Evolutionary conservation across 2,329 filamentous ascomycete species (phyloP).

Genomic region (Cladophialophora immunda): DNA sequence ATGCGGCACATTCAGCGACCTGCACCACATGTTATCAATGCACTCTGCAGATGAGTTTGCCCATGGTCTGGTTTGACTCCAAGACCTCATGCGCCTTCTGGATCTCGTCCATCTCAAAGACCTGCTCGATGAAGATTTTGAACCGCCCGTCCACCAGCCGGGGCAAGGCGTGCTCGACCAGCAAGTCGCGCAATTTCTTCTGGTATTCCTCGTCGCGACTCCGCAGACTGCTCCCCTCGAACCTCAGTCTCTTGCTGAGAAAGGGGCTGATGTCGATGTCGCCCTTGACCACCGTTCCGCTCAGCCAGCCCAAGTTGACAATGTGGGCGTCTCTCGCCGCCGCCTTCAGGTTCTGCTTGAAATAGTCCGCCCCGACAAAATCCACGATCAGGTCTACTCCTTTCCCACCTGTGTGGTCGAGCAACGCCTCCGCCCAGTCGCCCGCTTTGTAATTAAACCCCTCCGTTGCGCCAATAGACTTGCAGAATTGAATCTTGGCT

Average conservation of each 20-base stretch:
- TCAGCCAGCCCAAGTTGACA: slow-evolving; percentile 77
- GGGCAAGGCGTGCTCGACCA: slow-evolving; percentile 78
- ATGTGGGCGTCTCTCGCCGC: slow-evolving; percentile 79
- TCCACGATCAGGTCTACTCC: slow-evolving; percentile 89
- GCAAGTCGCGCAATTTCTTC: slow-evolving; percentile 72
- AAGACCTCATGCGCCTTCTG: slow-evolving; percentile 75
- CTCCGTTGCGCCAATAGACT: slow-evolving; percentile 76
- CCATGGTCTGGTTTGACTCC: slow-evolving; percentile 75
- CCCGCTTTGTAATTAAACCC: slow-evolving; percentile 84
- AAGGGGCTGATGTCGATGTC: slow-evolving; percentile 74
- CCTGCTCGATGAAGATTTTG: slow-evolving; percentile 80
- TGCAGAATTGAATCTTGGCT: slow-evolving; percentile 81
- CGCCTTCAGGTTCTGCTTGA: slow-evolving; percentile 78
- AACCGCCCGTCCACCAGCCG: slow-evolving; percentile 77
- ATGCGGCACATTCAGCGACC: slow-evolving; percentile 56
- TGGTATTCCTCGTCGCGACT: slow-evolving; percentile 84
- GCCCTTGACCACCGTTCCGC: slow-evolving; percentile 69
- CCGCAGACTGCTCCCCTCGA: slow-evolving; percentile 84
- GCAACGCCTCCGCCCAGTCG: slow-evolving; percentile 77
- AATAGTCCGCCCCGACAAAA: slow-evolving; percentile 82
- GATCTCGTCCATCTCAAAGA: slow-evolving; percentile 80
- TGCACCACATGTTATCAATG: slow-evolving; percentile 28
- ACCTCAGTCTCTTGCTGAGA: slow-evolving; percentile 77
- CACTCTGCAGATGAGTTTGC: slow-evolving; percentile 60
- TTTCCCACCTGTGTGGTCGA: slow-evolving; percentile 73